phyloP scores from a whole-genome alignment of 2,329 filamentous ascomycete species.

The Daldinia eschscholtzii region DNA sequence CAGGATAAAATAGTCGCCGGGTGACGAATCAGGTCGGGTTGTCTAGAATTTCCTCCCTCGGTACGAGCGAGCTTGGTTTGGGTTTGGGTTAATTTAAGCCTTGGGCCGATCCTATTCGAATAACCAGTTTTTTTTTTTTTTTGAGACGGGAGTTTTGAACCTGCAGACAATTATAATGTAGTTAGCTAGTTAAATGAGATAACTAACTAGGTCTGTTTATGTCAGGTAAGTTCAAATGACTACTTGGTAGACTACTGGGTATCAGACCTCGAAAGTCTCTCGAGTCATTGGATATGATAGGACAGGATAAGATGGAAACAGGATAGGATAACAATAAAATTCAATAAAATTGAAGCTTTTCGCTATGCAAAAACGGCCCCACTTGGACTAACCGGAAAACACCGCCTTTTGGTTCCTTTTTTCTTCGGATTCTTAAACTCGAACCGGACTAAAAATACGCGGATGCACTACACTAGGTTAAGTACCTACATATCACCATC shows the following conservation, averaged over 20 bases:
- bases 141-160: too few relatives aligned
- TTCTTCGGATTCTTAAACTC: slow-evolving; percentile 2
- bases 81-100: slow-evolving; percentile 2
- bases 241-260: too few relatives aligned
- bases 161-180: too few relatives aligned
- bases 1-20: neutral
- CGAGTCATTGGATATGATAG: slow-evolving; percentile 2
- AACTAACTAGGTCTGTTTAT: too few relatives aligned
- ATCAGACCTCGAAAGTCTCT: neutral
- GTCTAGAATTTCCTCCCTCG: too few relatives aligned
- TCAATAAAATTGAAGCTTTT: slow-evolving; percentile 1
- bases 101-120: neutral
- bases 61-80: too few relatives aligned
- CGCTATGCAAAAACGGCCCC: slow-evolving; percentile 37
- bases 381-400: slow-evolving; percentile 23
- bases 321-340: neutral
- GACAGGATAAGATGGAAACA: neutral
- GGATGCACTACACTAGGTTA: neutral
- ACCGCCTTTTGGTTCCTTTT: slow-evolving; percentile 12
- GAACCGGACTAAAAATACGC: neutral
- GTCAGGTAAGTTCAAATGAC: neutral
- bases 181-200: neutral
- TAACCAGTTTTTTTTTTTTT: neutral
- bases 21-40: neutral
- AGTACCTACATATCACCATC: neutral